Conservation (phyloP, 2,329 filamentous ascomycete species). For the Septoria petroselini region DNA sequence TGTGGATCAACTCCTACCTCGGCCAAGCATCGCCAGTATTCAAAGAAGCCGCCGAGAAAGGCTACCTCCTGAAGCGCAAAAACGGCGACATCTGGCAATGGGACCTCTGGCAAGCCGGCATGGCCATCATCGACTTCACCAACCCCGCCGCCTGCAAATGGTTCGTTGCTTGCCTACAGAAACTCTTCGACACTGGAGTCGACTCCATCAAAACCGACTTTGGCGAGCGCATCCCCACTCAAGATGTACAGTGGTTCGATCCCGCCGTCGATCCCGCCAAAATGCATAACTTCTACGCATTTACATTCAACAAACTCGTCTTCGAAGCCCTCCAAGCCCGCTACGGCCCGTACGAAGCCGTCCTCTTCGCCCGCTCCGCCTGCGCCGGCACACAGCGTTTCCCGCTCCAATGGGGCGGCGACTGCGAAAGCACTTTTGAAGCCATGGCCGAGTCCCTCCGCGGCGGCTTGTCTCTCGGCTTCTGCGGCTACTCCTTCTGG, state of each 20-base stretch:
- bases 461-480: conserved; percentile 61
- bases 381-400: conserved; percentile 67
- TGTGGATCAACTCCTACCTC: conserved; percentile 75
- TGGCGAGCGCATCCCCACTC: conserved; percentile 66
- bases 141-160: conserved; percentile 66
- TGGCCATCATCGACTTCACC: conserved; percentile 71
- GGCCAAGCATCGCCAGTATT: conserved; percentile 67
- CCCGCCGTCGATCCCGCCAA: conserved; percentile 56
- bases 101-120: conserved; percentile 74
- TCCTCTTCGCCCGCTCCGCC: conserved; percentile 66
- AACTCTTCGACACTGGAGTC: conserved; percentile 65
- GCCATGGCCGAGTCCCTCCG: conserved; percentile 69
- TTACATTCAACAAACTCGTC: too few species aligned
- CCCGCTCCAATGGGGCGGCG: conserved; percentile 68
- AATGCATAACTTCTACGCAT: conserved; percentile 61
- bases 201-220: conserved; percentile 75
- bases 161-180: conserved; percentile 61
- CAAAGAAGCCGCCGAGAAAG: conserved; percentile 60
- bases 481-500: conserved; percentile 67
- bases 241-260: conserved; percentile 64
- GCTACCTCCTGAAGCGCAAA: conserved; percentile 66
- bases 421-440: conserved; percentile 70
- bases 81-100: conserved; percentile 70
- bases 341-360: conserved; percentile 53
- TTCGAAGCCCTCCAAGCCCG: conserved; percentile 14